Conservation (phyloP, 805 yeast species). For the Candida peoriensis region DNA sequence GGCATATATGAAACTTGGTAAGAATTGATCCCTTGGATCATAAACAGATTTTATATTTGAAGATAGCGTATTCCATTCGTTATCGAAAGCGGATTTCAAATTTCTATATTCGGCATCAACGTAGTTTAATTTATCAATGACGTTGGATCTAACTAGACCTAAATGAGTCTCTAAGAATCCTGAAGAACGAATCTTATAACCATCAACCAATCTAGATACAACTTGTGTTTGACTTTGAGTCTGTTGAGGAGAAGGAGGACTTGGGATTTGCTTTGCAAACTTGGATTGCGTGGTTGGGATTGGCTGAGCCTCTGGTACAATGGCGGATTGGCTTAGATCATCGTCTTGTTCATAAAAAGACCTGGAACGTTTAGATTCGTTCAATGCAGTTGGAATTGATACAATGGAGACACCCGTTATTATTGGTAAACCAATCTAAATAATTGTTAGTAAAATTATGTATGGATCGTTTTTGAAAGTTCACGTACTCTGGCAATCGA, state of each 20-base stretch:
- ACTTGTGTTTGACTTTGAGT: slow-evolving; percentile 9
- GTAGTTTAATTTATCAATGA: slow-evolving; percentile 14
- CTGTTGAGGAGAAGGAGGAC: slow-evolving; percentile 1
- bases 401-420: slow-evolving; percentile 14
- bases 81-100: slow-evolving; percentile 19
- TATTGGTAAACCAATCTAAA: slow-evolving; percentile 17
- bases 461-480: too few relatives aligned
- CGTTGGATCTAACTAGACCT: slow-evolving; percentile 10
- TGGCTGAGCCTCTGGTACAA: slow-evolving; percentile 2
- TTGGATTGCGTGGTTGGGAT: slow-evolving; percentile 6
- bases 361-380: slow-evolving; percentile 22
- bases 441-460: neutral
- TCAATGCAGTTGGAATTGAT: slow-evolving; percentile 37
- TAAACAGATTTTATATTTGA: slow-evolving; percentile 17
- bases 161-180: slow-evolving; percentile 18
- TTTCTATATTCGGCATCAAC: slow-evolving; percentile 22
- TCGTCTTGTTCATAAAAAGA: slow-evolving; percentile 20
- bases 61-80: slow-evolving; percentile 20
- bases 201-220: slow-evolving; percentile 17
- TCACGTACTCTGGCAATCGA: neutral
- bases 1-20: slow-evolving; percentile 51
- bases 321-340: slow-evolving; percentile 7
- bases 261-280: slow-evolving; percentile 1
- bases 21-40: slow-evolving; percentile 25
- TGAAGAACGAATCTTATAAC: slow-evolving; percentile 22